Evolutionary conservation across 202 grass and related monocot genomes (phyloP), one percentile per base, ranked within the genome.

Genomic region (Sporobolus alterniflorus): DNA sequence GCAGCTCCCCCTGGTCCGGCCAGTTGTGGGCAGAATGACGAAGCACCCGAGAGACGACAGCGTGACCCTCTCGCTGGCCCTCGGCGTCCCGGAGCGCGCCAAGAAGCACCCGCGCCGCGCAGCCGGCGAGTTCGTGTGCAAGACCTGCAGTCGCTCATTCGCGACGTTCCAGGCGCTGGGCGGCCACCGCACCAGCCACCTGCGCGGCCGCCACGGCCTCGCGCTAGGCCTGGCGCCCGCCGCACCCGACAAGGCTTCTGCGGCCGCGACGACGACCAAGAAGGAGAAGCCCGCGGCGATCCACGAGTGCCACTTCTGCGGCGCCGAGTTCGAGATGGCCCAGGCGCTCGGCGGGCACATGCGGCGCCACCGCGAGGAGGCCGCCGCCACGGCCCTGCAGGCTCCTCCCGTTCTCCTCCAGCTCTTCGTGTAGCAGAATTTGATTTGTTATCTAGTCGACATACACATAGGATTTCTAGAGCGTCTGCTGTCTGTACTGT

Each of bases 101-200:
- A 60, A 66, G 77, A 77, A 26, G 76, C 29, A 25, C 9, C 77
- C 67, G 3, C 76, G 87, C 44, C 17, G 49, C 25, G 25, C 73
- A 30, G 24, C 48, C 21, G 66, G 69, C 57, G 73, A 84, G 24
- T 94, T 94, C 72, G 83, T 74, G 60, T 94, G 93, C 85, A 95
- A 84, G 73, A 95, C 93, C 17, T 95, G 92, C 87, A 70, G 85
- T 74, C 90, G 88, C 30, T 81, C 82, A 21, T 94, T 94, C 46
- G 14, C 84, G 1, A 79, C 92, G 34, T 94, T 94, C 75, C 92
- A 94, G 77, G 92, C 92, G 73, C 74, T 94, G 6, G 92, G 92
- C 25, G 89, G 92, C 3, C 92, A 92, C 80, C 87, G 89, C 0
- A 90, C 92, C 43, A 94, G 89, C 84, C 89, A 90, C 72, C 78